A percentile compares a stretch with the other conserved stretches of the same genome.
Conservation (phyloP, 1,139 yeast genomes). For the Geotrichum aggregatum region DNA sequence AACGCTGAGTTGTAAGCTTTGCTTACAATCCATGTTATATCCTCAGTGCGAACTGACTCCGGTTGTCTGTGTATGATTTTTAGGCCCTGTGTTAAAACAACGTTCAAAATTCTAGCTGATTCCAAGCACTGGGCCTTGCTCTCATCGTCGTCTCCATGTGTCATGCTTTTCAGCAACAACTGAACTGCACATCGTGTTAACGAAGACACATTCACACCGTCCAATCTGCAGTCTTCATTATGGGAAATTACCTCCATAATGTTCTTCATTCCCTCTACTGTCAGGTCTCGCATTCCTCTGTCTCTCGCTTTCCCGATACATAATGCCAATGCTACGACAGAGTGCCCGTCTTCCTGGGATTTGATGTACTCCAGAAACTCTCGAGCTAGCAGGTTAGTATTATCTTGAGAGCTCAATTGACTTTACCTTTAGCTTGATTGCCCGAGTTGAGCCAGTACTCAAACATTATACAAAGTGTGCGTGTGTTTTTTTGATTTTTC, state of each 20-base stretch:
- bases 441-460: constrained; percentile 10
- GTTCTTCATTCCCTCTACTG: constrained; percentile 17
- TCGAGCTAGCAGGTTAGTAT: constrained; percentile 1
- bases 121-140: constrained; percentile 6
- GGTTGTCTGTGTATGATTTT: constrained; percentile 5
- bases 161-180: constrained; percentile 17
- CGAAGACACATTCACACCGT: constrained; percentile 19
- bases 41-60: constrained; percentile 6
- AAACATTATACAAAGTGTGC: constrained; percentile 16
- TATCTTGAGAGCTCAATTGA: no score
- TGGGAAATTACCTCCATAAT: constrained; percentile 18
- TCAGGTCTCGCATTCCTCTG: constrained; percentile 10
- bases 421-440: constrained; percentile 5
- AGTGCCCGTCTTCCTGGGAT: constrained; percentile 9
- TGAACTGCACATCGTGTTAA: constrained; percentile 20
- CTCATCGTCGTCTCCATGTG: constrained; percentile 5
- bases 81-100: constrained; percentile 14
- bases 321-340: constrained; percentile 17
- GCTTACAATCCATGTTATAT: constrained; percentile 21
- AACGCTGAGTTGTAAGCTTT: constrained; percentile 21
- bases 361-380: constrained; percentile 5
- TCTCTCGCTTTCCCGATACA: constrained; percentile 21
- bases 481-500: constrained; percentile 8
- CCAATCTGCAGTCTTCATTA: constrained; percentile 1
- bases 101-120: constrained; percentile 4